Percentiles rank a stretch among this genome's conserved stretches.
Evolutionary conservation across 2,329 filamentous ascomycete genomes (phyloP).

Genomic region (Cladosporium sp.): DNA sequence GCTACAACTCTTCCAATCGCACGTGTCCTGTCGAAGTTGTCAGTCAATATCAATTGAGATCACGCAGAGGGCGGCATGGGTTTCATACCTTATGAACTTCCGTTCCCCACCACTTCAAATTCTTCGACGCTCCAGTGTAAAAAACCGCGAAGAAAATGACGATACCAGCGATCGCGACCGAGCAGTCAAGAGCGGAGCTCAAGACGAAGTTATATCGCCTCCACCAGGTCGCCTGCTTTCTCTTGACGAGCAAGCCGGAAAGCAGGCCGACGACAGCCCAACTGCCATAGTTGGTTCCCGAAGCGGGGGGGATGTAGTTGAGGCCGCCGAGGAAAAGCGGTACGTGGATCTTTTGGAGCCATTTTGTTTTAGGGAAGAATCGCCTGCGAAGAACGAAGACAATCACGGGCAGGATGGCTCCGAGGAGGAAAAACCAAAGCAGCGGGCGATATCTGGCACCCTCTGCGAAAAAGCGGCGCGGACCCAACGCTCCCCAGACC

Average conservation of each 20-base stretch:
- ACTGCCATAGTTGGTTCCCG: conserved; percentile 79
- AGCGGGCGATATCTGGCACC: conserved; percentile 46
- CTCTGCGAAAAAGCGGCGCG: conserved; percentile 43
- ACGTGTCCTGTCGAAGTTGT: not conserved
- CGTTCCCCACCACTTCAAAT: conserved; percentile 63
- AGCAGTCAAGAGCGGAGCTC: conserved; percentile 33
- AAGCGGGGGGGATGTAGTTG: conserved; percentile 64
- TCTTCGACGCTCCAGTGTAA: not conserved
- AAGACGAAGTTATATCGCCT: conserved; percentile 36
- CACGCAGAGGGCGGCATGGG: too few species aligned
- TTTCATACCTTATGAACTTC: conserved; percentile 74
- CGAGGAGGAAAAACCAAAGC: conserved; percentile 52
- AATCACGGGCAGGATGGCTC: conserved; percentile 39
- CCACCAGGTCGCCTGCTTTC: conserved; percentile 54
- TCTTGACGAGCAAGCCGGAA: conserved; percentile 40
- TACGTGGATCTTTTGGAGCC: conserved; percentile 24
- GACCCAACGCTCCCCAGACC: conserved; percentile 45
- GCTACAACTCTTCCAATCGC: not conserved
- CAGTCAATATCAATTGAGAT: too few species aligned
- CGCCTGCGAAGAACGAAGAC: conserved; percentile 40
- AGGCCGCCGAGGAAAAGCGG: conserved; percentile 71
- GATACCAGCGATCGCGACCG: conserved; percentile 34
- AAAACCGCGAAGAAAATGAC: conserved; percentile 35
- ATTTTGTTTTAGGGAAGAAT: conserved; percentile 24
- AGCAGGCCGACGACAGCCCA: conserved; percentile 55